Conservation (phyloP, 1,284 basidiomycete species). For the Coriolopsis trogii region DNA sequence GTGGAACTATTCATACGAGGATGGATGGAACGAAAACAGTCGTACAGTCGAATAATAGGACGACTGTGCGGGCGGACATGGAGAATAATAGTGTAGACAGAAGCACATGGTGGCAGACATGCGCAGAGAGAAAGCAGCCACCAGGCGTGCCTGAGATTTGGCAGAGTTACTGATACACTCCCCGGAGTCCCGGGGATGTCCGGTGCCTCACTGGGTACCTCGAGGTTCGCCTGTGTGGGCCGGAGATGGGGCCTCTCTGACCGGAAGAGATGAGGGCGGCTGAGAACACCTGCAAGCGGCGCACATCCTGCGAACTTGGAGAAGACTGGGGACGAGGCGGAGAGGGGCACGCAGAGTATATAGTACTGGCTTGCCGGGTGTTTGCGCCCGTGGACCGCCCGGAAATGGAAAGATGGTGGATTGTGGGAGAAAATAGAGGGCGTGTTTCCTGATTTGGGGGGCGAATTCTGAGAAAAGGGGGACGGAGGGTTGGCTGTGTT, state of each 20-base stretch:
- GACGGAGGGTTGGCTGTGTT: constrained; percentile 26
- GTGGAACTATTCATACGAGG: background rate
- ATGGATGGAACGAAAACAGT: background rate
- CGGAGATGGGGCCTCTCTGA: background rate
- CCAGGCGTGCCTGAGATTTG: constrained; percentile 22
- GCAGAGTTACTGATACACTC: constrained; percentile 17
- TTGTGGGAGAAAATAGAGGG: background rate
- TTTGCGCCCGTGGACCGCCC: constrained; percentile 11
- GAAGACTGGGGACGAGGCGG: background rate
- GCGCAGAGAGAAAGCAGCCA: constrained; percentile 1
- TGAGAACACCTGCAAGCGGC: constrained; percentile 7
- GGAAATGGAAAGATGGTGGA: constrained; percentile 6
- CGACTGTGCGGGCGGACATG: background rate
- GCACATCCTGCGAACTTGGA: background rate
- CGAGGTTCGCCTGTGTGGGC: background rate
- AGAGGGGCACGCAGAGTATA: background rate
- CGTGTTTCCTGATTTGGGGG: background rate
- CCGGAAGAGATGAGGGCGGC: background rate
- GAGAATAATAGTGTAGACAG: background rate
- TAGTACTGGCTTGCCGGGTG: background rate
- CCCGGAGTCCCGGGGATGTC: constrained; percentile 18
- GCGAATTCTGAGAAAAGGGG: constrained; percentile 20
- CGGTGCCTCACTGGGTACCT: constrained; percentile 16
- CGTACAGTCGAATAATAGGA: background rate
- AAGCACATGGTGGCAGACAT: constrained; percentile 8